Base-by-base conservation (phyloP, 345 rosid genomes). In the Noccaea bulbosa region DNA sequence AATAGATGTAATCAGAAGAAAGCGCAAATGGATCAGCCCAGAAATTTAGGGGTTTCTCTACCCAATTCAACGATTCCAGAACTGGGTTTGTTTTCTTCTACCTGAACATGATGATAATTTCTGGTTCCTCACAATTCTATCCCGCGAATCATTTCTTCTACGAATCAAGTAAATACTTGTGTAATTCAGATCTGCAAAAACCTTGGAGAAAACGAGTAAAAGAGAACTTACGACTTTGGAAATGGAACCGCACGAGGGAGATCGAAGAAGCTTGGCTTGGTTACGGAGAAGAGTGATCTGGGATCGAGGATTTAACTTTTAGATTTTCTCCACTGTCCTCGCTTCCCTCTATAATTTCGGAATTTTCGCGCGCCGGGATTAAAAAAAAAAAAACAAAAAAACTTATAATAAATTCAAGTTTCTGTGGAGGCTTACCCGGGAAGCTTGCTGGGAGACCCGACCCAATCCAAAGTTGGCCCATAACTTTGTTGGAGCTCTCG, bases 301-400 rank as follows among this genome's bases (percentile, higher is more conserved):
- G 38, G 32, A 39, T 15, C 9, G 35, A 24, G 54, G 5, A 41
- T 57, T 46, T 4, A 40, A 34, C 3, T 24, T 16, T 35, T 43
- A 34, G 52, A 53, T 52, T 24, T 40, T 54, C 5, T 62, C 46
- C 20, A 3, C 38, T 73, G 27, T 56, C 4, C 10, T 20, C 30
- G 30, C 30, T 58, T 74, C 78, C 78, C 78, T 51, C 73, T 67
- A 41, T 15, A 48, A 39, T 58, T 59, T 60, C 12, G 63, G 69
- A 34, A 51, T 67, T 74, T 74, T 60, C 78, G 78, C 78, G 78
- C 78, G 62, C 37, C 16, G 64, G 2, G 6, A 14, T 34, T 27
- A 3, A 27, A 27, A 27, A 27, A 27, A 1, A 20, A 20, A 20
- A 20, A 20, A n/a, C n/a, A n/a, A n/a, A 27, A 0, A 2, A 30